Evolutionary conservation across 2,329 filamentous ascomycete species (phyloP), one percentile per base, ranked within the genome.

Genomic region (Myriosclerotinia duriaeana): DNA sequence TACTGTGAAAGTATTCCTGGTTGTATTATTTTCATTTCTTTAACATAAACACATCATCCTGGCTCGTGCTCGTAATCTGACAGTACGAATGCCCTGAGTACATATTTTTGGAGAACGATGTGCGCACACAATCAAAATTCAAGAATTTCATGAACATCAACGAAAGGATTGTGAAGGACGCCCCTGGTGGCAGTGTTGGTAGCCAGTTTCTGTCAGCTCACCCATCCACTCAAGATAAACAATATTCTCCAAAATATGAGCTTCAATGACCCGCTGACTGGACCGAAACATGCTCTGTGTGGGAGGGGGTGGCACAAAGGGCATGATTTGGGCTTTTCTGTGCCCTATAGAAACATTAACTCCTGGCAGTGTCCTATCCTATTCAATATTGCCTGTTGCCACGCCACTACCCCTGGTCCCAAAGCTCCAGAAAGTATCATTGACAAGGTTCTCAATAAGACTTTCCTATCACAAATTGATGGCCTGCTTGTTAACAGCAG

Each of bases 281-380:
- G 11, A 26, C 50, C n/a, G 14, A 61, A 61, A 50, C 44, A 14
- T 15, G 58, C 38, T 61, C 44, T 61, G 14, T 50, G 58, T 30
- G n/a, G 44, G 8, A 60, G 44, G n/a, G 20, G 44, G 34, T 61
- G 30, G 44, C 44, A 61, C 44, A 50, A 36, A 38, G 42, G 20
- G 14, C 50, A 14, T 61, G 17, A 26, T 38, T 17, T 61, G 44
- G 58, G 14, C 30, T 60, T 7, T 48, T 38, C 15, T 36, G 56
- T 38, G 44, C 44, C 30, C 34, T 60, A 38, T 60, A 36, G 12
- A 17, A 36, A 46, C 30, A 48, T 36, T 48, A 7, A 42, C 20
- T 60, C 11, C 34, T 30, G 30, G 42, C 5, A 48, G 20, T 50
- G n/a, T 48, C 11, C 14, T 15, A 46, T 60, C 12, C 42, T 48